phyloP scores from a whole-genome alignment of 805 yeast species.

The Starmerella tilneyi region DNA sequence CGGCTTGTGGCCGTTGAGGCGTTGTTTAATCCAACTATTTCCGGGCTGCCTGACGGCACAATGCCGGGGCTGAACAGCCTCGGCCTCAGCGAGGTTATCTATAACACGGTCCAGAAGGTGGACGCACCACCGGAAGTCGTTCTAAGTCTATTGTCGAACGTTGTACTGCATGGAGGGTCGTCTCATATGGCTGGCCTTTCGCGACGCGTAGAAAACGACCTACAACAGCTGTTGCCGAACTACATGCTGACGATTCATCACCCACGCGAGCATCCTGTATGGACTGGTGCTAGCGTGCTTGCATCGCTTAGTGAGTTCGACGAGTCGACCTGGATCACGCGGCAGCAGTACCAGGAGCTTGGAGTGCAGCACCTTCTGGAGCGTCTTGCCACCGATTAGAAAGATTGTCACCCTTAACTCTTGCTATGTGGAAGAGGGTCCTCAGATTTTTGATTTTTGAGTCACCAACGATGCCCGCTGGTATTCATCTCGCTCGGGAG shows the following conservation, averaged over 20 bases:
- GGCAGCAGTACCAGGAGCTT: constrained; percentile 75
- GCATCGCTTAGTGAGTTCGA: constrained; percentile 86
- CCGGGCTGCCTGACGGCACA: constrained; percentile 36
- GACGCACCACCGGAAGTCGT: constrained; percentile 50
- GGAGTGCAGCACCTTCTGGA: constrained; percentile 67
- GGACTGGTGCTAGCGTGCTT: constrained; percentile 88
- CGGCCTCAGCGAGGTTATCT: constrained; percentile 40
- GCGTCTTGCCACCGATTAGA: constrained; percentile 12
- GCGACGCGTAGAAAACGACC: constrained; percentile 62
- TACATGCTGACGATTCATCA: constrained; percentile 37
- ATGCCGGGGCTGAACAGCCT: constrained; percentile 37
- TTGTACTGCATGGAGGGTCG: constrained; percentile 76
- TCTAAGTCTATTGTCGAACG: constrained; percentile 75
- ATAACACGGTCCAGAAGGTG: constrained; percentile 38
- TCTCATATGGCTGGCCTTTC: constrained; percentile 71
- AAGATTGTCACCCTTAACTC: no score
- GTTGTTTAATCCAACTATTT: constrained; percentile 53
- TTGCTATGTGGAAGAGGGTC: no score
- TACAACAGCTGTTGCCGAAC: constrained; percentile 63
- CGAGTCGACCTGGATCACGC: constrained; percentile 80
- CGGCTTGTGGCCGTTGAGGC: constrained; percentile 53
- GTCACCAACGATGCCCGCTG: no score
- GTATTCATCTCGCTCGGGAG: no score
- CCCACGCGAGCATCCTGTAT: constrained; percentile 65
- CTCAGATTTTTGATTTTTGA: no score